Percentiles rank a stretch among this genome's conserved stretches.
These are phyloP conservation scores for Irpex rosettiformis DNA, from an alignment of 1,284 basidiomycete species.

Conservation along the genomic window DNA sequence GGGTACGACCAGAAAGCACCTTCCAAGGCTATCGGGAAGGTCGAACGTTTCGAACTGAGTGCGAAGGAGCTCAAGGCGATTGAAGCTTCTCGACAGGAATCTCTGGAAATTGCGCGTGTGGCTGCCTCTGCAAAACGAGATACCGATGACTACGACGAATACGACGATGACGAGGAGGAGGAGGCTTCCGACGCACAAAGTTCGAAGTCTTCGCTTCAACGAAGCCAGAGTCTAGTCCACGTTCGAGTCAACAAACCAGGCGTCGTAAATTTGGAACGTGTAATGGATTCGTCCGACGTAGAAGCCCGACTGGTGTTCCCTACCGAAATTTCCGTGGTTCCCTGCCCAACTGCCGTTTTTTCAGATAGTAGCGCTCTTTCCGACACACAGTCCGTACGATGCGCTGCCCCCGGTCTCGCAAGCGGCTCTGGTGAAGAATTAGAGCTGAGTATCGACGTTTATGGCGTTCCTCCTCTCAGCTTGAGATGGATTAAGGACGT, in stretches of 20 bases:
- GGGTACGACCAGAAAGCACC: slow-evolving; percentile 38
- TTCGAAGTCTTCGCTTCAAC: slow-evolving; percentile 46
- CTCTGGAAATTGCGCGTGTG: slow-evolving; percentile 44
- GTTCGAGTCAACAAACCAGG: slow-evolving; percentile 72
- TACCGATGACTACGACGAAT: slow-evolving; percentile 46
- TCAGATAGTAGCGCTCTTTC: slow-evolving; percentile 39
- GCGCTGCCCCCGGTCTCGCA: slow-evolving; percentile 37
- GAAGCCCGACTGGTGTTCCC: slow-evolving; percentile 64
- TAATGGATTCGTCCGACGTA: slow-evolving; percentile 66
- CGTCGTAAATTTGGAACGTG: slow-evolving; percentile 66
- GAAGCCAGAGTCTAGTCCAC: slow-evolving; percentile 71
- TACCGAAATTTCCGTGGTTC: slow-evolving; percentile 71
- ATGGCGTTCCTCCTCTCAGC: slow-evolving; percentile 77
- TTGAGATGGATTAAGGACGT: slow-evolving; percentile 73
- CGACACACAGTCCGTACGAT: slow-evolving; percentile 54
- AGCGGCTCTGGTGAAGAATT: slow-evolving; percentile 60
- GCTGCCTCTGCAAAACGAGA: slow-evolving; percentile 29
- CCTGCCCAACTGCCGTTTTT: slow-evolving; percentile 79
- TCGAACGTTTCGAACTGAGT: slow-evolving; percentile 54
- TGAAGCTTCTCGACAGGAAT: slow-evolving; percentile 53
- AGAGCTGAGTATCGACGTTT: slow-evolving; percentile 64
- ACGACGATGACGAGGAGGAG: slow-evolving; percentile 56
- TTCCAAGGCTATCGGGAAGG: slow-evolving; percentile 30
- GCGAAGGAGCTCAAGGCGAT: slow-evolving; percentile 66
- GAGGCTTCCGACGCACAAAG: slow-evolving; percentile 27